These are phyloP conservation scores for Penicillium longicatenatum DNA, from an alignment of 495 filamentous ascomycete species.

Conservation along the genomic window DNA sequence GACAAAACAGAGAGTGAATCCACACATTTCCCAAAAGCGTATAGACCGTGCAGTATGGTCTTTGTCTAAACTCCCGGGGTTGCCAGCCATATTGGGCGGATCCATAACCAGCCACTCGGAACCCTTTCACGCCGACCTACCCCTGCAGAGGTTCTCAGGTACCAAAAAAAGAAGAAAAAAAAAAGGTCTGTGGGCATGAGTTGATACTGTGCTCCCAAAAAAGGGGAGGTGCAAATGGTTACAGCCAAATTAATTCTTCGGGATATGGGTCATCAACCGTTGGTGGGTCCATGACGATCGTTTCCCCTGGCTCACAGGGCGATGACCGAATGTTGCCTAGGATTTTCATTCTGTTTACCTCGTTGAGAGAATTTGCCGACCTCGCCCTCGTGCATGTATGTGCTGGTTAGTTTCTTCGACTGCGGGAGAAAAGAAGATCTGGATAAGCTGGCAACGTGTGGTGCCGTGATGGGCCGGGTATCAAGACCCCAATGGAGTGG, in stretches of 20 bases:
- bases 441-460: neutral
- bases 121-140: slow-evolving; percentile 1
- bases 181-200: neutral
- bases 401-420: slow-evolving; percentile 3
- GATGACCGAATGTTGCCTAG: slow-evolving; percentile 18
- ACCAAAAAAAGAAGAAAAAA: neutral
- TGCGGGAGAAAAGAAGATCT: slow-evolving; percentile 5
- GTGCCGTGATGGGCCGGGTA: neutral
- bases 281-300: slow-evolving; percentile 21
- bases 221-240: slow-evolving; percentile 8
- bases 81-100: slow-evolving; percentile 10
- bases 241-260: neutral
- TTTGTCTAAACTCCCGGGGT: slow-evolving; percentile 17
- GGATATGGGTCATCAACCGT: slow-evolving; percentile 1
- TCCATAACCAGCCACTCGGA: slow-evolving; percentile 18
- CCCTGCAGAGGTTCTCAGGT: slow-evolving; percentile 6
- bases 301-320: slow-evolving; percentile 16
- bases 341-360: slow-evolving; percentile 17
- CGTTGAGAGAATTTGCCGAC: slow-evolving; percentile 9
- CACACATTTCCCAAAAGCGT: slow-evolving; percentile 11
- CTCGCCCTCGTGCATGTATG: slow-evolving; percentile 5
- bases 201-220: slow-evolving; percentile 5
- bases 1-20: neutral
- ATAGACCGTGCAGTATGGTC: slow-evolving; percentile 9
- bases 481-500: neutral